phyloP scores from a whole-genome alignment of 768 basidiomycete species.

The Rubroboletus satanas region DNA sequence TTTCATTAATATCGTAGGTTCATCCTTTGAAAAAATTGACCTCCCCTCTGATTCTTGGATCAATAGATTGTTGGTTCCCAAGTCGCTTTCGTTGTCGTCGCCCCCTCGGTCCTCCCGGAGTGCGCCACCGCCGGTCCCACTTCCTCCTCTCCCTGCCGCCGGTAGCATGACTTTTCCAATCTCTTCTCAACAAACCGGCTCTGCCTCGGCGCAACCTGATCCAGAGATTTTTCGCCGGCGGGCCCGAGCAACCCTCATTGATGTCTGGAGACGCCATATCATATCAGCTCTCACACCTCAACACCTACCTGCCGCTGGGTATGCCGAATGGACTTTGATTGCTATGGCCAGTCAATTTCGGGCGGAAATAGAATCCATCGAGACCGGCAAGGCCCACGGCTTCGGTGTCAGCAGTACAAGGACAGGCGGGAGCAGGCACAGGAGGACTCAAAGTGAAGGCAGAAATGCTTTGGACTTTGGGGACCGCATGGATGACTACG shows the following conservation, averaged over 20 bases:
- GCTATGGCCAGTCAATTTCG: conserved; percentile 19
- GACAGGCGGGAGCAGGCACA: conserved; percentile 39
- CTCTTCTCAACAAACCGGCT: conserved; percentile 15
- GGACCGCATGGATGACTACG: conserved; percentile 16
- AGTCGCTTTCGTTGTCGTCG: conserved; percentile 26
- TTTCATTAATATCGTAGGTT: conserved; percentile 59
- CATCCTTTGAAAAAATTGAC: not conserved
- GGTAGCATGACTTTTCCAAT: conserved; percentile 26
- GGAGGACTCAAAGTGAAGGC: conserved; percentile 43
- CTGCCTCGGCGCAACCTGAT: conserved; percentile 11
- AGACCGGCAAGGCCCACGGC: conserved; percentile 1
- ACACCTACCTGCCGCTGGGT: conserved; percentile 33
- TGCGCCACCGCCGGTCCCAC: conserved; percentile 28
- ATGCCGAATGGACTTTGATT: conserved; percentile 31
- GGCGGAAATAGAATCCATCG: conserved; percentile 16
- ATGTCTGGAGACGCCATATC: conserved; percentile 61
- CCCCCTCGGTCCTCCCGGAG: conserved; percentile 17
- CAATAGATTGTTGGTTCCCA: conserved; percentile 31
- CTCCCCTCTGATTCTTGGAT: not conserved
- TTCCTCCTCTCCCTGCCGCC: conserved; percentile 29
- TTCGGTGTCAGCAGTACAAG: not conserved
- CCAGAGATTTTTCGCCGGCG: conserved; percentile 50
- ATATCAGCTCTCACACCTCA: conserved; percentile 45
- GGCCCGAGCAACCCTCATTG: conserved; percentile 65
- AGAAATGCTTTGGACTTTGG: conserved; percentile 39